These are phyloP conservation scores for Russula ochroleuca DNA, from an alignment of 768 basidiomycete genomes.

Conservation along the genomic window DNA sequence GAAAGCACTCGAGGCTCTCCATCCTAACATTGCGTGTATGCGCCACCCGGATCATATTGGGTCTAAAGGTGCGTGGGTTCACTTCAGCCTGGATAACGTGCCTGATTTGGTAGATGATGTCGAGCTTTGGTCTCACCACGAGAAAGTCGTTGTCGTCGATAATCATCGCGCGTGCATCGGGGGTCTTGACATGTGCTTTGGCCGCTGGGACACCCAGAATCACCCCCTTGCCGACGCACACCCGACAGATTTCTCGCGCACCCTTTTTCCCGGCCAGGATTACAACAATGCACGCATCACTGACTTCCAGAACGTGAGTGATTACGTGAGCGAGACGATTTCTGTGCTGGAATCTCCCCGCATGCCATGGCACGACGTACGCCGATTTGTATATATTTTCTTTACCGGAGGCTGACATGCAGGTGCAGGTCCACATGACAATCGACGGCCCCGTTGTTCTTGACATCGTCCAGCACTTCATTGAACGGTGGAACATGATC, in stretches of 20 bases:
- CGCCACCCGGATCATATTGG: constrained; percentile 90
- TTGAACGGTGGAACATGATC: constrained; percentile 88
- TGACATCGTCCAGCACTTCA: constrained; percentile 90
- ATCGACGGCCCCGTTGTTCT: constrained; percentile 76
- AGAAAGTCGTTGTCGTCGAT: constrained; percentile 88
- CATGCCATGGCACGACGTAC: constrained; percentile 96
- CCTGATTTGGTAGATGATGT: constrained; percentile 51
- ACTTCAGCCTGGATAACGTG: not conserved
- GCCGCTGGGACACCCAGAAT: constrained; percentile 91
- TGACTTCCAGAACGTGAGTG: constrained; percentile 77
- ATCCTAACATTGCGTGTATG: constrained; percentile 85
- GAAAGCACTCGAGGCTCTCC: constrained; percentile 74
- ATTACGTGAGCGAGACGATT: constrained; percentile 67
- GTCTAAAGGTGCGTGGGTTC: constrained; percentile 48
- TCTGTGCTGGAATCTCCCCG: constrained; percentile 63
- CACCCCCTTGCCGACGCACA: constrained; percentile 92
- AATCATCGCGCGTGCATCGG: constrained; percentile 84
- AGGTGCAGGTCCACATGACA: constrained; percentile 72
- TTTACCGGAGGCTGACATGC: constrained; percentile 1
- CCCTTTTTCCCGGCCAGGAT: constrained; percentile 91
- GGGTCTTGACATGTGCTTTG: constrained; percentile 94
- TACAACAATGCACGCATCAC: constrained; percentile 86
- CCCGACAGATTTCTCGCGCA: constrained; percentile 74
- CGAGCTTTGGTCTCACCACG: constrained; percentile 90
- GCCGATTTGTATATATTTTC: constrained; percentile 31